These are phyloP conservation scores for Collariella sp. DNA, from an alignment of 495 filamentous ascomycete species.

Conservation along the genomic window DNA sequence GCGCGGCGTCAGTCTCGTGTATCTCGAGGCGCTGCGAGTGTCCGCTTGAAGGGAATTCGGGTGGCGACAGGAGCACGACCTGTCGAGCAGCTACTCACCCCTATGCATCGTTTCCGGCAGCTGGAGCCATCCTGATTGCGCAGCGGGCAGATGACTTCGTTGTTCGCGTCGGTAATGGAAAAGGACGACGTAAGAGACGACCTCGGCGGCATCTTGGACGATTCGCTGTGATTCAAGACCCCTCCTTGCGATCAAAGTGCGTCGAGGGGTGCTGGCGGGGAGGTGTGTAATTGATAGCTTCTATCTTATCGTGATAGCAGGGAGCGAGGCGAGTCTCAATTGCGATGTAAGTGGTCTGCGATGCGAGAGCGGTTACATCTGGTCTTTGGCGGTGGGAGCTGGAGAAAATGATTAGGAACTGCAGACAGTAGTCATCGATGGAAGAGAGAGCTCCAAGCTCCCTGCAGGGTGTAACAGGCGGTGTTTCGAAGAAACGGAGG, in stretches of 20 bases:
- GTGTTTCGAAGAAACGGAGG: slow-evolving; percentile 40
- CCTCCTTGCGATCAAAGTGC: slow-evolving; percentile 39
- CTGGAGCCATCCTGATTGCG: slow-evolving; percentile 93
- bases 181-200: slow-evolving; percentile 82
- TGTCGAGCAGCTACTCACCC: slow-evolving; percentile 58
- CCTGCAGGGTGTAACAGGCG: slow-evolving; percentile 38
- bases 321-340: slow-evolving; percentile 23
- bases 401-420: slow-evolving; percentile 9
- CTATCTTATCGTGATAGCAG: slow-evolving; percentile 21
- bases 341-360: slow-evolving; percentile 22
- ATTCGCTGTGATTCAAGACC: slow-evolving; percentile 21
- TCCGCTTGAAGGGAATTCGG: slow-evolving; percentile 4
- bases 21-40: not conserved
- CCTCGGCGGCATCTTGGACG: slow-evolving; percentile 68
- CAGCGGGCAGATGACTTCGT: slow-evolving; percentile 95
- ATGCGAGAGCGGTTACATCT: slow-evolving; percentile 21
- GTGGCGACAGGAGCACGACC: slow-evolving; percentile 14
- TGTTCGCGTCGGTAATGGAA: slow-evolving; percentile 81
- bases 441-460: slow-evolving; percentile 28
- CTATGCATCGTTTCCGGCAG: slow-evolving; percentile 95
- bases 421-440: slow-evolving; percentile 7
- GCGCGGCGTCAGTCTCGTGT: not conserved
- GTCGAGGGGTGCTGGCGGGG: slow-evolving; percentile 21
- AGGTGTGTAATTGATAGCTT: slow-evolving; percentile 27
- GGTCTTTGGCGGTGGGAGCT: slow-evolving; percentile 16